phyloP scores from a whole-genome alignment of 495 filamentous ascomycete species.

The Neurospora terricola region DNA sequence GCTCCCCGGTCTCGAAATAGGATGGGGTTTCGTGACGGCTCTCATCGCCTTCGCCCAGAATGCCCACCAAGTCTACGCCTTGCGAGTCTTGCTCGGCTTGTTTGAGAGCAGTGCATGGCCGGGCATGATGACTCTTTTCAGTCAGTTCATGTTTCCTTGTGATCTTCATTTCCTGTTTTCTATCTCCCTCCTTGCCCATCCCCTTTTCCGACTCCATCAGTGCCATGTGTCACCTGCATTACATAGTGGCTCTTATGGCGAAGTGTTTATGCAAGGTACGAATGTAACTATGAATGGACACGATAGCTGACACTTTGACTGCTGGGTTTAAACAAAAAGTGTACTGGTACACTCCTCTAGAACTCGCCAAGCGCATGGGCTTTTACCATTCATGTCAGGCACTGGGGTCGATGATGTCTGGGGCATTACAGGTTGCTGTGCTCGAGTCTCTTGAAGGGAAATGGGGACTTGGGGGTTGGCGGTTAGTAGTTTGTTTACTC shows the following conservation, averaged over 20 bases:
- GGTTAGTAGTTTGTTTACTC: constrained; percentile 11
- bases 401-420: constrained; percentile 28
- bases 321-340: constrained; percentile 4
- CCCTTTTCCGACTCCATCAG: background rate
- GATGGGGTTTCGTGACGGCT: constrained; percentile 32
- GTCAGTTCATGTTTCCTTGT: constrained; percentile 7
- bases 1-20: constrained; percentile 31
- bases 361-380: constrained; percentile 30
- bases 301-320: background rate
- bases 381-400: constrained; percentile 36
- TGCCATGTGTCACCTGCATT: background rate
- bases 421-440: constrained; percentile 44
- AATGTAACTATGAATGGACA: background rate
- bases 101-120: constrained; percentile 39
- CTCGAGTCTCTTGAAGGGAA: constrained; percentile 38
- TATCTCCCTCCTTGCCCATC: background rate
- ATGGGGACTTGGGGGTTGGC: constrained; percentile 42
- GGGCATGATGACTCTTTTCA: constrained; percentile 31
- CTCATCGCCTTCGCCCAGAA: constrained; percentile 18
- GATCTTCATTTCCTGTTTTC: background rate
- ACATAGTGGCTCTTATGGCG: background rate
- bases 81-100: constrained; percentile 43
- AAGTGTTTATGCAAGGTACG: background rate
- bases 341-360: constrained; percentile 30
- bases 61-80: constrained; percentile 26